Conservation (phyloP, 169 alveolate species). For the Eimeria falciformis region DNA sequence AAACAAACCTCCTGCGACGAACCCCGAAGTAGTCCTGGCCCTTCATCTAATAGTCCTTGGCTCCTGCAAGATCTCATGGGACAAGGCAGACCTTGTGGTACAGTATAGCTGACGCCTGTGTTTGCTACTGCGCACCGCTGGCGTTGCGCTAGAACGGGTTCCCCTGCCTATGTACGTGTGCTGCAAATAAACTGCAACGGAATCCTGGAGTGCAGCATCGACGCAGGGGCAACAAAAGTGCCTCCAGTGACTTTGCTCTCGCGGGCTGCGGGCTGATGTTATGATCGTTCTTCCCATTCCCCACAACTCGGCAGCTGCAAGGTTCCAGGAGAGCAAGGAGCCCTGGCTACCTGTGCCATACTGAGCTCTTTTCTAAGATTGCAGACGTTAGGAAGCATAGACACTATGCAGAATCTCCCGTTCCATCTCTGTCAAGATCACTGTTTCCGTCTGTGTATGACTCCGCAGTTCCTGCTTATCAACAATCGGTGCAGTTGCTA, state of each 20-base stretch:
- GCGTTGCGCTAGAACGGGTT: too few species aligned
- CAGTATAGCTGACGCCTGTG: constrained; percentile 22
- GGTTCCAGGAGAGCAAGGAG: not conserved
- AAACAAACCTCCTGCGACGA: not conserved
- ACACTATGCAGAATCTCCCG: not conserved
- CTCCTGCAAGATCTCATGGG: constrained; percentile 56
- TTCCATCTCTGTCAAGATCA: too few species aligned
- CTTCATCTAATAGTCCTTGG: not conserved
- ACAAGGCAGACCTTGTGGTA: too few species aligned
- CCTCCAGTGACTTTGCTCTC: not conserved
- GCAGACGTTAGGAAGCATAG: not conserved
- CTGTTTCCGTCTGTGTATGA: too few species aligned
- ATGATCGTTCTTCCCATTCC: not conserved
- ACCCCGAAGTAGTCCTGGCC: not conserved
- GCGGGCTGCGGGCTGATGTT: not conserved
- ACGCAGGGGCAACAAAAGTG: not conserved
- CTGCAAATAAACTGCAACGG: not conserved
- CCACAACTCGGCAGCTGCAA: constrained; percentile 54
- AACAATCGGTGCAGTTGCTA: too few species aligned
- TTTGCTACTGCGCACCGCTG: not conserved
- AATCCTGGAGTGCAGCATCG: not conserved
- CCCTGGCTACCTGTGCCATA: constrained; percentile 9
- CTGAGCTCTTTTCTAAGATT: not conserved
- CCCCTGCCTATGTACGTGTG: constrained; percentile 11
- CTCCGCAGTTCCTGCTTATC: too few species aligned